These are phyloP conservation scores for Tanacetum coccineum DNA, from an alignment of 129 eudicot genomes.

Conservation along the genomic window DNA sequence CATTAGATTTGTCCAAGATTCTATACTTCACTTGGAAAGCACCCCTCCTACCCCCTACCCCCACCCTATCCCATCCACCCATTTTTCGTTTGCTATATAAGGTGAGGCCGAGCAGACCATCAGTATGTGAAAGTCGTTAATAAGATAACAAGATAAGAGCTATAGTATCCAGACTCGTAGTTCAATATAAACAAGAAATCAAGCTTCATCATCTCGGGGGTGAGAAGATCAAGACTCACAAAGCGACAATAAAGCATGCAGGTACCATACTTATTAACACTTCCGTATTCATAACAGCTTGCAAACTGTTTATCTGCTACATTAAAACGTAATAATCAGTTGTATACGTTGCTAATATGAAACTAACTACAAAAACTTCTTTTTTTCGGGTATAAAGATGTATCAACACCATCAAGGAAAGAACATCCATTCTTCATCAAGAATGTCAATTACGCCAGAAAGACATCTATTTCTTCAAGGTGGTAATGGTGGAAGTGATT, in stretches of 20 bases:
- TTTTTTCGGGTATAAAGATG: conserved; percentile 42
- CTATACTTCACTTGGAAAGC: conserved; percentile 63
- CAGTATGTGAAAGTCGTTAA: conserved; percentile 34
- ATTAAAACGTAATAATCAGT: not conserved
- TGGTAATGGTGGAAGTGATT: conserved; percentile 55
- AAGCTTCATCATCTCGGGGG: conserved; percentile 24
- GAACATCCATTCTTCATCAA: conserved; percentile 54
- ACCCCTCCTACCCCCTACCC: conserved; percentile 31
- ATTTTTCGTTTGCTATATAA: conserved; percentile 50
- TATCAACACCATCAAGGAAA: conserved; percentile 69
- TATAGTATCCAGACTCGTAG: conserved; percentile 27
- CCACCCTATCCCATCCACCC: conserved; percentile 20
- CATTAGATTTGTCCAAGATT: conserved; percentile 49
- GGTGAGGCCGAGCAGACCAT: conserved; percentile 36
- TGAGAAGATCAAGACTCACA: conserved; percentile 27
- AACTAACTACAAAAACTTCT: conserved; percentile 26
- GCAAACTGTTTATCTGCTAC: too few relatives aligned
- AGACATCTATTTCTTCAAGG: conserved; percentile 82
- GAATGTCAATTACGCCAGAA: conserved; percentile 65
- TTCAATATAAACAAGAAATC: conserved; percentile 25
- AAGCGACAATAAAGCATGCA: conserved; percentile 36
- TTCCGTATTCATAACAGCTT: too few relatives aligned
- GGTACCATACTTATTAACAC: conserved; percentile 29
- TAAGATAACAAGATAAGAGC: conserved; percentile 25
- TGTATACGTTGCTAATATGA: conserved; percentile 11